Conservation (phyloP, 257 asterid species). For the Nicotiana tomentosiformis region DNA sequence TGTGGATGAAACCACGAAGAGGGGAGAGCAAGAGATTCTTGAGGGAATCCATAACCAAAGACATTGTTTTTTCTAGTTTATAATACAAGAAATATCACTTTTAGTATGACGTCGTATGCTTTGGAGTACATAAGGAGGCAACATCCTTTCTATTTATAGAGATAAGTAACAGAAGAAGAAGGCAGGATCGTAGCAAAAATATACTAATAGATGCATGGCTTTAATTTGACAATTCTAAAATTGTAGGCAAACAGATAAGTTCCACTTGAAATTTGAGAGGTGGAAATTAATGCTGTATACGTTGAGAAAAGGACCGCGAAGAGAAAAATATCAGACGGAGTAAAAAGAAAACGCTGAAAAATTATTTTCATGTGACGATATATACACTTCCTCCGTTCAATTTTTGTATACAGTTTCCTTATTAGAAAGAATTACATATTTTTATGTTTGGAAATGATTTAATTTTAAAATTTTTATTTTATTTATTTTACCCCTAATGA, state of each 20-base stretch:
- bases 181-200: not conserved
- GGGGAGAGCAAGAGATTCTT: constrained; percentile 28
- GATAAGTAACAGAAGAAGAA: not conserved
- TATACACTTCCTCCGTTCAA: too few species aligned
- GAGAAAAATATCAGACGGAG: not conserved
- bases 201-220: not conserved
- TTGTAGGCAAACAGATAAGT: not conserved
- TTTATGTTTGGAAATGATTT: too few species aligned
- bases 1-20: constrained; percentile 32
- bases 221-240: not conserved
- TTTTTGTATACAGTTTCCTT: too few species aligned
- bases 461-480: too few species aligned
- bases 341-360: not conserved
- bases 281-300: not conserved
- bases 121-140: not conserved
- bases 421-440: too few species aligned
- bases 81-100: not conserved
- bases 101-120: not conserved
- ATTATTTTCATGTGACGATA: not conserved
- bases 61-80: not conserved
- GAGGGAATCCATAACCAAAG: constrained; percentile 20
- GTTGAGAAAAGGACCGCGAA: not conserved
- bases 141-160: not conserved
- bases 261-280: not conserved
- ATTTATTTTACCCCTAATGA: too few species aligned